Percentiles rank a stretch among this genome's conserved stretches.
Conservation (phyloP, 2,329 filamentous ascomycete genomes). For the Dactylellina drechsleri region DNA sequence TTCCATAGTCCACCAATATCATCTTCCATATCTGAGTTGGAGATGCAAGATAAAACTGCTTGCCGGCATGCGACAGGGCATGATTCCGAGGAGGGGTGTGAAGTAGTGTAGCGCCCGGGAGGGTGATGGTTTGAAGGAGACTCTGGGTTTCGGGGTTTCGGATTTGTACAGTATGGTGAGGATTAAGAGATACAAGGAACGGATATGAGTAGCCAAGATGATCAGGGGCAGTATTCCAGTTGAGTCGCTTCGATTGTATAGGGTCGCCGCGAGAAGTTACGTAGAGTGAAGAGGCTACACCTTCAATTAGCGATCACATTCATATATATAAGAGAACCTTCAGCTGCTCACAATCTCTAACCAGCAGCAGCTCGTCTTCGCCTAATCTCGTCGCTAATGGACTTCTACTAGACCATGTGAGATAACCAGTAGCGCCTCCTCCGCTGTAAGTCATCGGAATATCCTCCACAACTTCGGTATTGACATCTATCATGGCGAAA, state of each 20-base stretch:
- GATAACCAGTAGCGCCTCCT: slow-evolving; percentile 61
- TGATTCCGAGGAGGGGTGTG: slow-evolving; percentile 93
- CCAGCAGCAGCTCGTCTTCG: slow-evolving; percentile 86
- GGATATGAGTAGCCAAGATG: slow-evolving; percentile 96
- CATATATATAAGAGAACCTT: too few species aligned
- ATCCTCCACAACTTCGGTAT: slow-evolving; percentile 77
- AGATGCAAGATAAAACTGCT: slow-evolving; percentile 92
- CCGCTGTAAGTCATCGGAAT: slow-evolving; percentile 77
- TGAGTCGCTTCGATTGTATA: slow-evolving; percentile 82
- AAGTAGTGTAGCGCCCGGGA: slow-evolving; percentile 83
- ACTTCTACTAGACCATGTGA: slow-evolving; percentile 73
- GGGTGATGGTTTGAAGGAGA: slow-evolving; percentile 83
- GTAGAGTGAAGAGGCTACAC: slow-evolving; percentile 82
- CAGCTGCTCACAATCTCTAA: slow-evolving; percentile 75
- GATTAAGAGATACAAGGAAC: slow-evolving; percentile 80
- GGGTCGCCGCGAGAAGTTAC: slow-evolving; percentile 84
- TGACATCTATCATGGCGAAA: slow-evolving; percentile 87
- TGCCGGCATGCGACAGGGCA: slow-evolving; percentile 93
- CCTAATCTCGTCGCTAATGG: slow-evolving; percentile 84
- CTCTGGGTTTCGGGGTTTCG: slow-evolving; percentile 91
- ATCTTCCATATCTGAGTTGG: slow-evolving; percentile 95
- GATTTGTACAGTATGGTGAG: slow-evolving; percentile 78
- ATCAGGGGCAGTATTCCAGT: slow-evolving; percentile 88
- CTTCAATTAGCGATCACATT: too few species aligned
- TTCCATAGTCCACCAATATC: slow-evolving; percentile 90